Base-by-base conservation (phyloP, 192 early-diverging fungal genomes). In the Backusella liffmaniae region DNA sequence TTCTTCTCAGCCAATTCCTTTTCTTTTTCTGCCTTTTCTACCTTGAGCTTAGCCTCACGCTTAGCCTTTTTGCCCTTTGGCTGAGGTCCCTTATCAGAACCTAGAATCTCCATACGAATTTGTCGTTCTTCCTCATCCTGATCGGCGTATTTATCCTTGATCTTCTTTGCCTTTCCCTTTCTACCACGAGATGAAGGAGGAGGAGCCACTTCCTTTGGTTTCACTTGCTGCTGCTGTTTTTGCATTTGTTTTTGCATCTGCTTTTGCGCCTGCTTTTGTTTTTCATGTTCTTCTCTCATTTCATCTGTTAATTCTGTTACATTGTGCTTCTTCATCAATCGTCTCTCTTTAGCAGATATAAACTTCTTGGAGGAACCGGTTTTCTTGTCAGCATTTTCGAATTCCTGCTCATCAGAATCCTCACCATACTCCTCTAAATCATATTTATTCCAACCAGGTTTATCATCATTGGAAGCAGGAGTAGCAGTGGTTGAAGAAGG, bases 71-170 rank as follows among this genome's bases (percentile, higher is more conserved):
- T 95, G 15, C 91, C 93, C 73, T 94, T 93, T 10, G 86, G 80
- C 73, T 94, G 90, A 46, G 90, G 89, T 2, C 90, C 92, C 66
- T 91, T 87, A 46, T 87, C 82, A 37, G 91, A 88, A 8, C 90
- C 94, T 36, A 98, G 80, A 16, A 99, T 74, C 26, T 94, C 87
- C 89, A 96, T 90, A 69, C 93, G 90, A 37, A 96, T 77, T 74
- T 92, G 85, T 32, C 91, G 87, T 70, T 99, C 97, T 65, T 97
- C 96, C 39, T 99, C 97, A 72, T 97, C 96, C 82, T 96, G 94
- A 80, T 98, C 97, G 4, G 87, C 93, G 82, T 99, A 99, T 82
- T 97, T 98, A 37, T 90, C 91, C 82, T 97, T 97, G 29, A 94
- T 88, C 84, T 98, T 98, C 87, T 94, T 94, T 36, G 90, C 75